A percentile compares a stretch with the other conserved stretches of the same genome.
phyloP scores from a whole-genome alignment of 345 rosid genomes.

The Citropsis articulata region DNA sequence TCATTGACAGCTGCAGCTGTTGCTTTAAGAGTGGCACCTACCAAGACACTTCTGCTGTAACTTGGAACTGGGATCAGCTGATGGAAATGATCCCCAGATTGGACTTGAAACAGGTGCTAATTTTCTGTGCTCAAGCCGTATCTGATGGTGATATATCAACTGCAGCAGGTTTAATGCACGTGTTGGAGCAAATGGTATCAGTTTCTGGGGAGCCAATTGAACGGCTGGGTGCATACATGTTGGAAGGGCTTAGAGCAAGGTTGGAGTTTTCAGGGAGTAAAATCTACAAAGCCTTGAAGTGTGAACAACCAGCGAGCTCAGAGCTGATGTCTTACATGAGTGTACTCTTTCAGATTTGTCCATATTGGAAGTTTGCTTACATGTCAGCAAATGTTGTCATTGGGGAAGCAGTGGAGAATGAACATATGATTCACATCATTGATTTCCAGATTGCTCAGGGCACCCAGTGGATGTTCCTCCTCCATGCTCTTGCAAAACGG shows the following conservation, averaged over 20 bases:
- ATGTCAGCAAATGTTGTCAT: slow-evolving; percentile 67
- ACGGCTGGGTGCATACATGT: slow-evolving; percentile 81
- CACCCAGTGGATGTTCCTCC: slow-evolving; percentile 63
- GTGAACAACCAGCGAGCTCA: slow-evolving; percentile 74
- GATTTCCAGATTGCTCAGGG: slow-evolving; percentile 95
- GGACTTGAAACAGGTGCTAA: slow-evolving; percentile 58
- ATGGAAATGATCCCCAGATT: slow-evolving; percentile 52
- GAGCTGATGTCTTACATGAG: slow-evolving; percentile 95
- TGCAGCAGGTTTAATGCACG: slow-evolving; percentile 56
- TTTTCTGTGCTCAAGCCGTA: slow-evolving; percentile 65
- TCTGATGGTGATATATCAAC: slow-evolving; percentile 42
- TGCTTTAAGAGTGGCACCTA: slow-evolving; percentile 41
- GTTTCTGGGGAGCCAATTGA: slow-evolving; percentile 83
- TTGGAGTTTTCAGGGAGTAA: slow-evolving; percentile 81
- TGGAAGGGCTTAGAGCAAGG: slow-evolving; percentile 94
- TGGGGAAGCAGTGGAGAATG: slow-evolving; percentile 58
- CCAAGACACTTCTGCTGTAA: slow-evolving; percentile 31
- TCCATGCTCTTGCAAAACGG: slow-evolving; percentile 55
- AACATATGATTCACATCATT: slow-evolving; percentile 70
- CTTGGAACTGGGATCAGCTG: slow-evolving; percentile 49
- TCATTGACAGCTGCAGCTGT: slow-evolving; percentile 43
- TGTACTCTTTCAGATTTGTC: slow-evolving; percentile 68
- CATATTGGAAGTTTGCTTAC: slow-evolving; percentile 93
- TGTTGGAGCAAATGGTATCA: slow-evolving; percentile 84
- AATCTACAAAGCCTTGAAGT: slow-evolving; percentile 80